These are phyloP conservation scores for Zygoascus ofunaensis DNA, from an alignment of 805 yeast species.

Conservation along the genomic window DNA sequence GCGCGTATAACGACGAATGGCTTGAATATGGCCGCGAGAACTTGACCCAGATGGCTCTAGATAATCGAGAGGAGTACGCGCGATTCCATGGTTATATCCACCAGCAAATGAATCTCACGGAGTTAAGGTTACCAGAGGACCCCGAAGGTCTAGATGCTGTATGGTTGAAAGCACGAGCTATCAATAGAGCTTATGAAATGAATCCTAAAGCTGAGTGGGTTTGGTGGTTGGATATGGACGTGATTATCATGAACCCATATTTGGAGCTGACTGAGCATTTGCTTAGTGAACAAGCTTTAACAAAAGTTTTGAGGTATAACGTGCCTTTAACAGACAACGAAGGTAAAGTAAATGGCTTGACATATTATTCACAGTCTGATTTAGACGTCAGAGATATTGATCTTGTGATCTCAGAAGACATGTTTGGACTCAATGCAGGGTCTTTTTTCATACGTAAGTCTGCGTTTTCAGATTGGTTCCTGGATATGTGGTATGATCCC, in stretches of 20 bases:
- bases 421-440: slow-evolving; percentile 26
- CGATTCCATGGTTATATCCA: slow-evolving; percentile 27
- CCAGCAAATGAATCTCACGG: slow-evolving; percentile 20
- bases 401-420: slow-evolving; percentile 24
- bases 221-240: slow-evolving; percentile 33
- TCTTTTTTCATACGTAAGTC: slow-evolving; percentile 25
- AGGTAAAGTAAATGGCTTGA: slow-evolving; percentile 6
- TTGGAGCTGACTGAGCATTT: slow-evolving; percentile 23
- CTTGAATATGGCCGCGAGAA: background rate
- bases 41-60: slow-evolving; percentile 6
- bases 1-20: slow-evolving; percentile 6
- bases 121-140: slow-evolving; percentile 2
- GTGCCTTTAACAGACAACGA: slow-evolving; percentile 16
- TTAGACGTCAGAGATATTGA: slow-evolving; percentile 18
- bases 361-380: slow-evolving; percentile 9
- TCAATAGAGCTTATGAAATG: slow-evolving; percentile 23
- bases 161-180: slow-evolving; percentile 30
- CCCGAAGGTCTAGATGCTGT: slow-evolving; percentile 11
- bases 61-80: slow-evolving; percentile 26
- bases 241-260: slow-evolving; percentile 27
- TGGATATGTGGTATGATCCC: slow-evolving; percentile 27
- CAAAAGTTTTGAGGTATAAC: slow-evolving; percentile 18
- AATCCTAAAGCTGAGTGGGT: slow-evolving; percentile 32
- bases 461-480: slow-evolving; percentile 15
- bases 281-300: slow-evolving; percentile 22